These are phyloP conservation scores for Colletotrichum sp. DNA, from an alignment of 2,329 filamentous ascomycete species.

Conservation along the genomic window DNA sequence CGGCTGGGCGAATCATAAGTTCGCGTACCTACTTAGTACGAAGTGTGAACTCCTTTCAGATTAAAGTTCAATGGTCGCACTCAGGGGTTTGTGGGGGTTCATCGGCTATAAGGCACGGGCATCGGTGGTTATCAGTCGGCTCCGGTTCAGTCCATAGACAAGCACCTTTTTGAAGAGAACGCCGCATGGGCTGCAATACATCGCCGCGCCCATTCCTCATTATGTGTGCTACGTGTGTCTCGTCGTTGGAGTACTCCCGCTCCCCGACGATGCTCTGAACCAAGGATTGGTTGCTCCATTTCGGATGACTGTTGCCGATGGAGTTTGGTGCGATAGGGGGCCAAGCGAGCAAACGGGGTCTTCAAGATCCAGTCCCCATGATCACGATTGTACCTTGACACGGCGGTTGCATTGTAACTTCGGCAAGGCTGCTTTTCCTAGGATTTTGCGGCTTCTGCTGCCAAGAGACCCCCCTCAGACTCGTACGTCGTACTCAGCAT, in stretches of 20 bases:
- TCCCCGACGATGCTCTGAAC: neutral
- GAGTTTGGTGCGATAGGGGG: neutral
- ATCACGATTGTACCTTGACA: neutral
- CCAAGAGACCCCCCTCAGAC: neutral
- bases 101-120: neutral
- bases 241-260: no score
- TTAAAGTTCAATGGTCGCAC: neutral
- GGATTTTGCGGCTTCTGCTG: neutral
- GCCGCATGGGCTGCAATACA: neutral
- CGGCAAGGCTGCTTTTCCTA: neutral
- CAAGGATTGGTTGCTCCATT: neutral
- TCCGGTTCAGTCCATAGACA: neutral
- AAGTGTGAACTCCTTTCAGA: neutral
- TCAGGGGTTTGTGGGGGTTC: neutral
- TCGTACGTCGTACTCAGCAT: neutral
- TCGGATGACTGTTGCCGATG: neutral
- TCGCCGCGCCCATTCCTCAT: neutral
- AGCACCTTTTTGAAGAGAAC: neutral
- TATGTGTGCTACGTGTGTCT: neutral
- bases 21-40: neutral
- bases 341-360: neutral
- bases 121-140: neutral
- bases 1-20: neutral
- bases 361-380: neutral
- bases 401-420: neutral